These are phyloP conservation scores for Aspergillus fumigatiaffinis DNA, from an alignment of 2,329 filamentous ascomycete species.

Conservation along the genomic window DNA sequence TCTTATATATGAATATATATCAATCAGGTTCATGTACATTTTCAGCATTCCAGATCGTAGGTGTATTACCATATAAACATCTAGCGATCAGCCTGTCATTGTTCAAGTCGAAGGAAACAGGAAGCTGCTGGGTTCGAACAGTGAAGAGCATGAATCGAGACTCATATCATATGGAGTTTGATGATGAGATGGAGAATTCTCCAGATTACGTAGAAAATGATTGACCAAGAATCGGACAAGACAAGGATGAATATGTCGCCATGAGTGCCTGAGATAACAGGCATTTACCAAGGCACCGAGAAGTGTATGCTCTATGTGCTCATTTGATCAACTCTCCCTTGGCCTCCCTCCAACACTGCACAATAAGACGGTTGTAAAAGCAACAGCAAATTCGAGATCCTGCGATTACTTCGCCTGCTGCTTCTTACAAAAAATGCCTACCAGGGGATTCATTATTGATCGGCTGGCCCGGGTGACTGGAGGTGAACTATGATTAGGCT, in stretches of 20 bases:
- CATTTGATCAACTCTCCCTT: background rate
- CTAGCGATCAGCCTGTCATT: background rate
- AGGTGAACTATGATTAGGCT: slow-evolving; percentile 2
- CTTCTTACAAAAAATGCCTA: background rate
- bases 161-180: background rate
- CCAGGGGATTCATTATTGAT: slow-evolving; percentile 1
- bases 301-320: background rate
- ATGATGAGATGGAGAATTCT: background rate
- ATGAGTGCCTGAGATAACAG: background rate
- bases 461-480: slow-evolving; percentile 13
- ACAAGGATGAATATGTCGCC: background rate
- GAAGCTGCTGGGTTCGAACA: background rate
- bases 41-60: background rate
- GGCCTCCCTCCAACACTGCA: background rate
- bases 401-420: background rate
- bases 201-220: background rate
- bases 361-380: background rate
- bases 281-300: background rate
- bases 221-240: background rate
- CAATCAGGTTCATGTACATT: background rate
- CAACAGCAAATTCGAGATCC: background rate
- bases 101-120: background rate
- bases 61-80: background rate
- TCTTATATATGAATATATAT: background rate
- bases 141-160: background rate